Evolutionary conservation across 176 grass and related monocot species (phyloP).

Genomic region (Cenchrus americanus): DNA sequence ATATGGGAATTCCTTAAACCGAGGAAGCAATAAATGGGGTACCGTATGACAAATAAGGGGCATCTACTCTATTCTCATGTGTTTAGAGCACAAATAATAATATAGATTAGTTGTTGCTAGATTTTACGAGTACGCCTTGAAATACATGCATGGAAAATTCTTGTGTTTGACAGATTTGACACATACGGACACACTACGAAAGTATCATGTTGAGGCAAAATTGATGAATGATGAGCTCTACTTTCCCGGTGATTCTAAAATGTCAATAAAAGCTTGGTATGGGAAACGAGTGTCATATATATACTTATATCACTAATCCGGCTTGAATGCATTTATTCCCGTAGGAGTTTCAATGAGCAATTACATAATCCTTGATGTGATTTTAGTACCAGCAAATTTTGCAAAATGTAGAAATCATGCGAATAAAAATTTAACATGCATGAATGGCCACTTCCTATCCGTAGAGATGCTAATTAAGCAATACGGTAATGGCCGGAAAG

Average conservation of each 20-base stretch:
- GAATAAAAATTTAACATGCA: not conserved
- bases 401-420: not conserved
- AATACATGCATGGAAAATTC: too few species aligned
- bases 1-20: too few species aligned
- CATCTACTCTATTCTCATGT: too few species aligned
- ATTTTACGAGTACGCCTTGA: too few species aligned
- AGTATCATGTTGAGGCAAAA: not conserved
- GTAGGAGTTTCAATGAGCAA: not conserved
- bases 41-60: too few species aligned
- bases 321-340: not conserved
- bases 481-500: not conserved
- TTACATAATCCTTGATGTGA: not conserved
- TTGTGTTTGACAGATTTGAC: not conserved
- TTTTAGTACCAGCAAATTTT: not conserved
- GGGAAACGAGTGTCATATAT: not conserved
- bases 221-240: not conserved
- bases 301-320: not conserved
- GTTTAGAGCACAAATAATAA: too few species aligned
- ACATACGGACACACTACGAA: not conserved
- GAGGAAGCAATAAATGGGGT: too few species aligned
- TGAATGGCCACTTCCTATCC: not conserved
- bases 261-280: not conserved
- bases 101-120: too few species aligned
- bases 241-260: constrained; percentile 9
- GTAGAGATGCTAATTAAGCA: constrained; percentile 7